These are phyloP conservation scores for Komagataella populi DNA, from an alignment of 805 yeast species.

Conservation along the genomic window DNA sequence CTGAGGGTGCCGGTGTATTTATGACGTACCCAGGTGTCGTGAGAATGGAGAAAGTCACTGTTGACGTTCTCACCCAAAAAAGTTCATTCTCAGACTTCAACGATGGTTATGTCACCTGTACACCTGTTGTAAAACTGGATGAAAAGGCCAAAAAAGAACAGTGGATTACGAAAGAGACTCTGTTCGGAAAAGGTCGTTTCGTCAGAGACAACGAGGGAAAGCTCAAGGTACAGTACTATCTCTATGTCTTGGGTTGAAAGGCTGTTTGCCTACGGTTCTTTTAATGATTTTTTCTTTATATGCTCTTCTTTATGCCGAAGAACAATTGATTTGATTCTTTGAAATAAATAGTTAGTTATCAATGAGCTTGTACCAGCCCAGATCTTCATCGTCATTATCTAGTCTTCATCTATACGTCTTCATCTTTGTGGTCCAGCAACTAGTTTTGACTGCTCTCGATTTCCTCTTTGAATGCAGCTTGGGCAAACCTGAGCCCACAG, in stretches of 20 bases:
- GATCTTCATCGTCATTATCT: not conserved
- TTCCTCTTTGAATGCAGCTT: slow-evolving; percentile 29
- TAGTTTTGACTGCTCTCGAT: slow-evolving; percentile 15
- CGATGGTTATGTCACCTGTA: slow-evolving; percentile 34
- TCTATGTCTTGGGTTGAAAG: slow-evolving; percentile 21
- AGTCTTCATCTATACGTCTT: not conserved
- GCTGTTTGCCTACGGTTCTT: not conserved
- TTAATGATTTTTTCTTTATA: not conserved
- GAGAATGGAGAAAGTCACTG: slow-evolving; percentile 20
- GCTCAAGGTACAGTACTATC: slow-evolving; percentile 40
- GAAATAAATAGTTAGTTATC: not conserved
- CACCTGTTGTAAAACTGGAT: slow-evolving; percentile 30
- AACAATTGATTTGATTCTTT: not conserved
- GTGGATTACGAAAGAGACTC: slow-evolving; percentile 37
- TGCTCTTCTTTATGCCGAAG: not conserved
- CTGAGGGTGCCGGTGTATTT: slow-evolving; percentile 25
- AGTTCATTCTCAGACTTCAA: slow-evolving; percentile 20
- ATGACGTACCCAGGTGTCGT: slow-evolving; percentile 36
- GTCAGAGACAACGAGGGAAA: slow-evolving; percentile 29
- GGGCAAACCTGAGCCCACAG: slow-evolving; percentile 62
- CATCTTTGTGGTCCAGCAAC: not conserved
- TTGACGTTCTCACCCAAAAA: slow-evolving; percentile 21
- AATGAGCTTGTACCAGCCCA: not conserved
- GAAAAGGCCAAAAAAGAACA: slow-evolving; percentile 26
- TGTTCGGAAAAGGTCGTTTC: slow-evolving; percentile 49